phyloP scores from a whole-genome alignment of 305 asterid species.

The Petunia hybrid region DNA sequence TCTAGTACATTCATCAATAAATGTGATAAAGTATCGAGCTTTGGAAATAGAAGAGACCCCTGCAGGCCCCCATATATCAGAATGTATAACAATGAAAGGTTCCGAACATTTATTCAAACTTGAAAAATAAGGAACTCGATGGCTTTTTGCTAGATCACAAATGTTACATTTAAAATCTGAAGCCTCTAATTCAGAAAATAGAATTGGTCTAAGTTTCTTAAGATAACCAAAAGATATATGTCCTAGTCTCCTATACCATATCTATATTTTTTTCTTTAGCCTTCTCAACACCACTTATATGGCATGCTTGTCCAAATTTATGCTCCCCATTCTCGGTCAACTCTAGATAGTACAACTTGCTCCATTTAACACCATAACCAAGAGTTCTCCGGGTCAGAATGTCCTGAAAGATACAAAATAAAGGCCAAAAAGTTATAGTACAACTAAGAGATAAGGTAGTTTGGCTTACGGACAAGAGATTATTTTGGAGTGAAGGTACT shows the following conservation, averaged over 20 bases:
- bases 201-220: neutral
- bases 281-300: neutral
- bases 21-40: slow-evolving; percentile 31
- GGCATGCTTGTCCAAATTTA: neutral
- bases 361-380: no score
- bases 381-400: neutral
- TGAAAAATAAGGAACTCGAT: neutral
- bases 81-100: slow-evolving; percentile 28
- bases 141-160: slow-evolving; percentile 32
- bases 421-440: slow-evolving; percentile 27
- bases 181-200: neutral
- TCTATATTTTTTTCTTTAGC: neutral
- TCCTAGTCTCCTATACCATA: slow-evolving; percentile 20
- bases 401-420: slow-evolving; percentile 25
- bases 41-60: neutral
- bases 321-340: neutral
- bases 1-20: slow-evolving; percentile 36
- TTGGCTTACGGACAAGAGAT: slow-evolving; percentile 29
- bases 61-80: slow-evolving; percentile 32
- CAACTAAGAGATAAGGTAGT: neutral
- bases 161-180: neutral
- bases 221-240: slow-evolving; percentile 28
- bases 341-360: no score
- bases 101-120: slow-evolving; percentile 5
- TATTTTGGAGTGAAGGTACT: slow-evolving; percentile 26